Conservation (phyloP, 306 rosid species). For the Erythrophleum fordii region DNA sequence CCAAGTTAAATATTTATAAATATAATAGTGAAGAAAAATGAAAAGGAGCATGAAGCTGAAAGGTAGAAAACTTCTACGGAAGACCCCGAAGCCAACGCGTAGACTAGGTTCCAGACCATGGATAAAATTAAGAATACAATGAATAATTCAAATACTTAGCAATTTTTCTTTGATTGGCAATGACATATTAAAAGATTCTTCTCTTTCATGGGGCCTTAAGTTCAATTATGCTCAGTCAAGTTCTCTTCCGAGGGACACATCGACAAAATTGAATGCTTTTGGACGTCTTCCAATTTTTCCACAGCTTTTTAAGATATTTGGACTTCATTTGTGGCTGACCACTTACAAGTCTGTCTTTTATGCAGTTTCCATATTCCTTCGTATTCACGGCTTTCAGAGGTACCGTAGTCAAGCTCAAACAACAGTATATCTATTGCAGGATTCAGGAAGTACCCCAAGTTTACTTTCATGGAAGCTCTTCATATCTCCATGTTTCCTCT, state of each 20-base stretch:
- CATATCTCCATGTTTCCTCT: slow-evolving; percentile 1
- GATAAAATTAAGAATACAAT: neutral
- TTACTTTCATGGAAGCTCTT: slow-evolving; percentile 33
- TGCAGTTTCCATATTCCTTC: neutral
- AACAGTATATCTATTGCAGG: neutral
- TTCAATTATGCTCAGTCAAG: neutral
- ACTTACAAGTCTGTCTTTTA: neutral
- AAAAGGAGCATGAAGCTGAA: neutral
- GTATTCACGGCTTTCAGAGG: neutral
- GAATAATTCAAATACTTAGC: neutral
- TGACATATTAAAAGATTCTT: neutral
- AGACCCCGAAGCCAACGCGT: neutral
- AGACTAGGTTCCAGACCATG: neutral
- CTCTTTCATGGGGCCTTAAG: neutral
- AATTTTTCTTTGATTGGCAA: neutral
- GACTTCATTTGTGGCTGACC: neutral
- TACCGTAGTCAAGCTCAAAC: neutral
- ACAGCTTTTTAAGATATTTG: neutral
- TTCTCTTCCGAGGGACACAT: neutral
- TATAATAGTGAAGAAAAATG: neutral
- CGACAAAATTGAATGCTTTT: neutral
- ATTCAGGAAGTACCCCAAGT: neutral
- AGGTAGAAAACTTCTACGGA: neutral
- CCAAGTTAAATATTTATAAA: too few species aligned
- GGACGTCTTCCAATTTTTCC: neutral